Base-by-base conservation (phyloP, 768 basidiomycete species). In the Cubamyces sp. region DNA sequence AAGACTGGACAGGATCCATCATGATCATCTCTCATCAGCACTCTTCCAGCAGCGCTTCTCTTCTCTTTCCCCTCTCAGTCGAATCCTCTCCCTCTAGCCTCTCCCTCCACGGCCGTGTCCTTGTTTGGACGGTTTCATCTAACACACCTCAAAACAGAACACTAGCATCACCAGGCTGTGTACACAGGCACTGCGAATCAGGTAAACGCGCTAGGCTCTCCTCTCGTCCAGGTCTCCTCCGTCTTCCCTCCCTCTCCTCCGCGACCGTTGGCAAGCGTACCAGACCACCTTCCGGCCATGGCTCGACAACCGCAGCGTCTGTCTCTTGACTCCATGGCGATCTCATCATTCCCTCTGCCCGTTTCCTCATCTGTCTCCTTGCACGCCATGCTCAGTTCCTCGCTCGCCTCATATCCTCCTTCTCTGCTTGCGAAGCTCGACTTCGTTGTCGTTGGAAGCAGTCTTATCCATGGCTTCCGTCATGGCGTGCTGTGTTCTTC, bases 11-110 rank as follows among this genome's bases (percentile, higher is more conserved):
- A 34, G 34, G 60, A 61, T 57, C 62, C 62, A 63, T 63, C 63
- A 60, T 25, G 54, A 64, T 64, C 63, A 64, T 58, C 63, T 59
- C 62, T 34, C 34, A 59, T 54, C 58, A 60, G 40, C 43, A 34
- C 41, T 28, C 47, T 40, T 30, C 28, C 46, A 48, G 55, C 53
- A 55, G 63, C 53, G 57, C 54, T 55, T 53, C 41, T 39, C 52
- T 47, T 11, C 50, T 2, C 18, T 19, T 19, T 51, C 34, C 30
- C 25, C 34, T n/a, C 37, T 16, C 41, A 12, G 28, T 21, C 28
- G 9, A 2, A 18, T 23, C 49, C 37, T 43, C 40, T 19, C 3
- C 5, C n/a, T n/a, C n/a, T n/a, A n/a, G n/a, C 18, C 5, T 39
- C 26, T 23, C 40, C 45, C 18, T 14, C 30, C 19, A 12, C 52